Percentiles rank a stretch among this genome's conserved stretches.
phyloP scores from a whole-genome alignment of 1,139 yeast species.

The Scheffersomyces cryptocercus region DNA sequence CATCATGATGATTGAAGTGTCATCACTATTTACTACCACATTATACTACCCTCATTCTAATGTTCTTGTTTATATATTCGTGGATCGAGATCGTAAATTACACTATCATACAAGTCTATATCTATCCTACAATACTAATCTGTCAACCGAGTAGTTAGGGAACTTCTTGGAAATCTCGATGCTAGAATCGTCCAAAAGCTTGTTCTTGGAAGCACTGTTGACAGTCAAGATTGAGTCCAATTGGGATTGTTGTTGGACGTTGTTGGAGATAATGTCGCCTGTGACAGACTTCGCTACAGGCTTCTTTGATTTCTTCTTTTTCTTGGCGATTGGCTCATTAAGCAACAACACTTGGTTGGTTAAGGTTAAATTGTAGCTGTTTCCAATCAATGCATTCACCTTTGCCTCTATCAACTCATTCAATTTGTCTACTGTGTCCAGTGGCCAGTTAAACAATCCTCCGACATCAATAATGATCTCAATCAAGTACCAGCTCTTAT shows the following conservation, averaged over 20 bases:
- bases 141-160: conserved; percentile 56
- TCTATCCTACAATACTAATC: conserved; percentile 34
- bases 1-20: too few relatives aligned
- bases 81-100: too few relatives aligned
- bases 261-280: conserved; percentile 20
- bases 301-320: conserved; percentile 15
- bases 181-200: conserved; percentile 28
- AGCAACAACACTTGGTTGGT: conserved; percentile 50
- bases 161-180: conserved; percentile 38
- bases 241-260: conserved; percentile 26
- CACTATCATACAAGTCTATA: too few relatives aligned
- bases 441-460: conserved; percentile 67
- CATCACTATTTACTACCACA: too few relatives aligned
- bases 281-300: conserved; percentile 8
- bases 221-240: conserved; percentile 43
- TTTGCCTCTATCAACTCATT: conserved; percentile 47
- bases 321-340: conserved; percentile 20
- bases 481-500: conserved; percentile 59
- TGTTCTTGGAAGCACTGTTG: conserved; percentile 29
- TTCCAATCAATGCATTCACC: conserved; percentile 49
- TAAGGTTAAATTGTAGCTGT: conserved; percentile 56
- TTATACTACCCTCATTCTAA: too few relatives aligned
- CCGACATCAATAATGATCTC: conserved; percentile 71
- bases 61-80: too few relatives aligned
- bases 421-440: conserved; percentile 46